These are phyloP conservation scores for Achaetomiella virescens DNA, from an alignment of 495 filamentous ascomycete genomes.

Conservation along the genomic window DNA sequence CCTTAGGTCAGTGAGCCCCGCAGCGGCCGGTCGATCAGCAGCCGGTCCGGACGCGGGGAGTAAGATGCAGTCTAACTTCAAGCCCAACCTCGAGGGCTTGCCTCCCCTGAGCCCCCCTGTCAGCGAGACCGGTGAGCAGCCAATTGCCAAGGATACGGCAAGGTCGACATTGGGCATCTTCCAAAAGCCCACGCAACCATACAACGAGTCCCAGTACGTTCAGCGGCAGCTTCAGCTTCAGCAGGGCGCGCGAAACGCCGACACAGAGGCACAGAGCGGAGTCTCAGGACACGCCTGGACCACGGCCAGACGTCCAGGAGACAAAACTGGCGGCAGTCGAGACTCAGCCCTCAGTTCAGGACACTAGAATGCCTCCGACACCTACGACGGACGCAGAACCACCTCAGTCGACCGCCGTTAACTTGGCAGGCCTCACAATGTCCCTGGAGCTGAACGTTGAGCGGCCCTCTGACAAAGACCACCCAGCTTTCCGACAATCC, in stretches of 20 bases:
- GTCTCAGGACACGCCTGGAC: slow-evolving; percentile 22
- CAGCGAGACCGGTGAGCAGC: slow-evolving; percentile 59
- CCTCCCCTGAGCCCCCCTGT: slow-evolving; percentile 70
- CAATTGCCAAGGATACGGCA: slow-evolving; percentile 64
- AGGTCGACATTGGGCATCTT: slow-evolving; percentile 85
- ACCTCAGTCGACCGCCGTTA: not conserved
- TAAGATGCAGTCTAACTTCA: slow-evolving; percentile 31
- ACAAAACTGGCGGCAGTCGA: slow-evolving; percentile 13
- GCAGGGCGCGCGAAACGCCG: slow-evolving; percentile 54
- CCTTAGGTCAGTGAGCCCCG: slow-evolving; percentile 38
- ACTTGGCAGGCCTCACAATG: slow-evolving; percentile 1
- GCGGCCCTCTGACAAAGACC: slow-evolving; percentile 40
- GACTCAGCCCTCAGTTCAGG: slow-evolving; percentile 19
- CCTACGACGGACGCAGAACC: slow-evolving; percentile 33
- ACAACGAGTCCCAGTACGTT: slow-evolving; percentile 78
- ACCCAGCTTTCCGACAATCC: slow-evolving; percentile 41
- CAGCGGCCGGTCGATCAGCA: slow-evolving; percentile 26
- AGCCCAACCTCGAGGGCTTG: slow-evolving; percentile 41
- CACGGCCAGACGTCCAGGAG: slow-evolving; percentile 18
- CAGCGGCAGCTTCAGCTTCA: slow-evolving; percentile 76
- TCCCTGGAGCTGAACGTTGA: slow-evolving; percentile 25
- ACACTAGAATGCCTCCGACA: slow-evolving; percentile 38
- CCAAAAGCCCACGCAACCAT: slow-evolving; percentile 67
- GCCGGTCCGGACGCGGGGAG: slow-evolving; percentile 25
- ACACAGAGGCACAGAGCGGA: slow-evolving; percentile 31